Evolutionary conservation across 495 filamentous ascomycete species (phyloP).

Genomic region (Thermothielavioides terrestris): DNA sequence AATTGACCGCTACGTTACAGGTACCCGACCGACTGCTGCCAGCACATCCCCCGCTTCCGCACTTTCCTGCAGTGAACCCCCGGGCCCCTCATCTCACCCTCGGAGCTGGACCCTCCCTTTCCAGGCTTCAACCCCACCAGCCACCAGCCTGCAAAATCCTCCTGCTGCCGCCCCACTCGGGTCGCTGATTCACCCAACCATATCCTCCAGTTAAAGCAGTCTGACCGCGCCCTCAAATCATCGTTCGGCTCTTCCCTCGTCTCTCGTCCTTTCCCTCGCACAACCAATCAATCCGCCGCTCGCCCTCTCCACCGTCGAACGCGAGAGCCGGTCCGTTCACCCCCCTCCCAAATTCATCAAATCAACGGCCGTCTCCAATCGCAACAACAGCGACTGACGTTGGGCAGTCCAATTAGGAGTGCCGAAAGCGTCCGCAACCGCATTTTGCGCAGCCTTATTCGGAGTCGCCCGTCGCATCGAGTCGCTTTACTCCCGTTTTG

Average conservation of each 20-base stretch:
- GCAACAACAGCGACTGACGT: conserved; percentile 12
- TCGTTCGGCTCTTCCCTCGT: conserved; percentile 29
- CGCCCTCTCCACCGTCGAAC: conserved; percentile 26
- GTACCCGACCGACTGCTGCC: no score
- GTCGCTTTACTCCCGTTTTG: conserved; percentile 6
- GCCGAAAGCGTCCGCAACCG: background rate
- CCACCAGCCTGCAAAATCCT: conserved; percentile 18
- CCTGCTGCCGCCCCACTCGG: conserved; percentile 17
- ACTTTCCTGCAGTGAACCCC: conserved; percentile 16
- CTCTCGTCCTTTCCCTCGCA: conserved; percentile 34
- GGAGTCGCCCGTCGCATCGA: conserved; percentile 12
- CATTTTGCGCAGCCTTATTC: conserved; percentile 10
- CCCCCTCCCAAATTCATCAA: conserved; percentile 26
- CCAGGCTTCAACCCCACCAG: conserved; percentile 19
- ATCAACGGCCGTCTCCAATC: conserved; percentile 27
- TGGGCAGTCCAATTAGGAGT: conserved; percentile 27
- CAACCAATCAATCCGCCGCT: conserved; percentile 36
- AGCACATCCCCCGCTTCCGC: conserved; percentile 3
- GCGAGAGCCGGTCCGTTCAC: conserved; percentile 14
- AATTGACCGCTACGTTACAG: background rate
- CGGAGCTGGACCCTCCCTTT: conserved; percentile 17
- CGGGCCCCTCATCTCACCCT: conserved; percentile 2
- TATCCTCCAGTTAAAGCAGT: conserved; percentile 29
- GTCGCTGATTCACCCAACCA: conserved; percentile 39
- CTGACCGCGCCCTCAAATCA: conserved; percentile 35